Conservation (phyloP, 176 grass and related monocot genomes). For the Stipa capillata region DNA sequence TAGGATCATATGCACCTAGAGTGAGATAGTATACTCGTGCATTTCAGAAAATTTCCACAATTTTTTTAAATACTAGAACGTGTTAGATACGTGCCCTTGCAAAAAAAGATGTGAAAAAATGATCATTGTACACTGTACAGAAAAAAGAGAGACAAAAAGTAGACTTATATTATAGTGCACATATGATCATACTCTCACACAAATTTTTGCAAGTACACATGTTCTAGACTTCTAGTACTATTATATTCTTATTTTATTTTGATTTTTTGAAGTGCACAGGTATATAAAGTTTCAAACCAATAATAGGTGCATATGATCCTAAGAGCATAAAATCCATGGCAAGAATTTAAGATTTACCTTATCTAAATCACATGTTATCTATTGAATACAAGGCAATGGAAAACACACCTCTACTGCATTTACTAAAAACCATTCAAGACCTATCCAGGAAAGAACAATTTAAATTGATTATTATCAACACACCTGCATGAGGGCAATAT, state of each 20-base stretch:
- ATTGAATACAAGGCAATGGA: not conserved
- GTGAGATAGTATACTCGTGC: too few species aligned
- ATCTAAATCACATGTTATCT: constrained; percentile 16
- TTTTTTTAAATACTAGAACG: too few species aligned
- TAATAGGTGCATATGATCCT: not conserved
- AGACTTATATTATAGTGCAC: too few species aligned
- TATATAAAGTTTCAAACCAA: not conserved
- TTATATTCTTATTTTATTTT: too few species aligned
- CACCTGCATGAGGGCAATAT: constrained; percentile 77
- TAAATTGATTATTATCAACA: constrained; percentile 6
- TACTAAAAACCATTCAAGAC: not conserved
- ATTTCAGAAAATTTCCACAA: too few species aligned
- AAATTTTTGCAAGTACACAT: not conserved
- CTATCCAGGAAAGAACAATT: not conserved
- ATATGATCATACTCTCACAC: not conserved
- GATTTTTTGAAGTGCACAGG: not conserved
- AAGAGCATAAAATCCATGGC: not conserved
- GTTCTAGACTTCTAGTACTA: too few species aligned
- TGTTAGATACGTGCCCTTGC: too few species aligned
- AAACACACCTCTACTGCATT: constrained; percentile 3
- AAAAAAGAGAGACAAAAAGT: too few species aligned
- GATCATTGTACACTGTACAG: too few species aligned
- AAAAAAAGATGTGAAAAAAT: too few species aligned
- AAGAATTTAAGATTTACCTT: not conserved
- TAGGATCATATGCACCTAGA: too few species aligned